Evolutionary conservation across 2,329 filamentous ascomycete genomes (phyloP), one percentile per base, ranked within the genome.

Genomic region (Bipolaris cookei): DNA sequence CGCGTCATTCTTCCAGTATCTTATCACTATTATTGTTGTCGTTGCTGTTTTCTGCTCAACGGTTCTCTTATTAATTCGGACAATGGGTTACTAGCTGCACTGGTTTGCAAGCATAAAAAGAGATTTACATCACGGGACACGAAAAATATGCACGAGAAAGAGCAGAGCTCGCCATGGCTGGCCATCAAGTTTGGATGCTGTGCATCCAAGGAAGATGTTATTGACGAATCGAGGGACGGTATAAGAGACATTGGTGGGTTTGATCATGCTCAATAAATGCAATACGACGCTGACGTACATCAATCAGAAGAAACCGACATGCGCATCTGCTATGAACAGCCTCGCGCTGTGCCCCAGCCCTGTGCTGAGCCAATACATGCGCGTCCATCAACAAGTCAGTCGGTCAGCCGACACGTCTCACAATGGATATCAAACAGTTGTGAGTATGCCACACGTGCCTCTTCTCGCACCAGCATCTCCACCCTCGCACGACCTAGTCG

Each of bases 101-200:
- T 64, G 66, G 67, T 61, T 62, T 66, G 66, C 67, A 68, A 53
- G 41, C 54, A 58, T 13, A 60, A 59, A 56, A 47, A 58, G 60
- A 64, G 21, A 32, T n/a, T 23, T n/a, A 59, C 49, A 43, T 37
- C 32, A 65, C 67, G 64, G 54, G 63, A 54, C 58, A 56, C 51
- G 53, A 57, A 53, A 53, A 60, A 62, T 41, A 59, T 63, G 37
- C 57, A 67, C 20, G 54, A 50, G 44, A 54, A 59, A 46, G 62
- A 59, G 52, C 43, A 34, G 54, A 63, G 42, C 51, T 61, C 59
- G 56, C 54, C 69, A 58, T 77, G 74, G 74, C 65, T 73, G 70
- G 73, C 67, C 64, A 74, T 75, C 50, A 63, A 65, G n/a, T 67
- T 74, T 55, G 71, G 73, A 64, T 77, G 74, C 71, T 76, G 74